Conservation (phyloP, 371 early-diverging fungal species). For the Mortierella sp. region DNA sequence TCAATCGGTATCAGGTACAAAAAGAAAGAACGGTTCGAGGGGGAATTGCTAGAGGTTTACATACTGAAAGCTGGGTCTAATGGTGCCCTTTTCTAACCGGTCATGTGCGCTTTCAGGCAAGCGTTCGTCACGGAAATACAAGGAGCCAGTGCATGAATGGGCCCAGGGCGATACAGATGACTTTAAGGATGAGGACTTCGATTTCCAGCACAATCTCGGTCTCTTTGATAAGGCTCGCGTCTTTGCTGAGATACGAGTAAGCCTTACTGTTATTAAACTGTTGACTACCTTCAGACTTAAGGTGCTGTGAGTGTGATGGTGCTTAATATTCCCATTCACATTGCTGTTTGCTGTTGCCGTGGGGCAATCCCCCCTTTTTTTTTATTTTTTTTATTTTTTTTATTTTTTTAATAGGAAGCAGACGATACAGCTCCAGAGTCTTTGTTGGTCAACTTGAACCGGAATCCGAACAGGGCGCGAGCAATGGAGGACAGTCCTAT, state of each 20-base stretch:
- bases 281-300: too few species aligned
- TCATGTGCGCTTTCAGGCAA: too few species aligned
- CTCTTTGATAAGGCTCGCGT: conserved; percentile 83
- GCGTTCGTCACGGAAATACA: conserved; percentile 25
- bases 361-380: neutral
- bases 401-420: conserved; percentile 58
- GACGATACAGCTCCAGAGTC: conserved; percentile 80
- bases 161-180: conserved; percentile 69
- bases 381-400: conserved; percentile 2
- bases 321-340: too few species aligned
- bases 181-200: conserved; percentile 79
- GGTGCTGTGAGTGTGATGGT: too few species aligned
- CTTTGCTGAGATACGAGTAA: conserved; percentile 84
- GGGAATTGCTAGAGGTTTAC: too few species aligned
- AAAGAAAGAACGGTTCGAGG: too few species aligned
- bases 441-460: conserved; percentile 74
- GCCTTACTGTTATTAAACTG: too few species aligned
- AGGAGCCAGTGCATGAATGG: conserved; percentile 59
- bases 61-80: too few species aligned
- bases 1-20: conserved; percentile 25
- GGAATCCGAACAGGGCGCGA: conserved; percentile 57
- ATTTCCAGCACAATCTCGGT: conserved; percentile 82
- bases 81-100: too few species aligned
- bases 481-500: conserved; percentile 48
- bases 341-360: too few species aligned